Base-by-base conservation (phyloP, 495 filamentous ascomycete species). In the Hypomontagnella monticulosa region DNA sequence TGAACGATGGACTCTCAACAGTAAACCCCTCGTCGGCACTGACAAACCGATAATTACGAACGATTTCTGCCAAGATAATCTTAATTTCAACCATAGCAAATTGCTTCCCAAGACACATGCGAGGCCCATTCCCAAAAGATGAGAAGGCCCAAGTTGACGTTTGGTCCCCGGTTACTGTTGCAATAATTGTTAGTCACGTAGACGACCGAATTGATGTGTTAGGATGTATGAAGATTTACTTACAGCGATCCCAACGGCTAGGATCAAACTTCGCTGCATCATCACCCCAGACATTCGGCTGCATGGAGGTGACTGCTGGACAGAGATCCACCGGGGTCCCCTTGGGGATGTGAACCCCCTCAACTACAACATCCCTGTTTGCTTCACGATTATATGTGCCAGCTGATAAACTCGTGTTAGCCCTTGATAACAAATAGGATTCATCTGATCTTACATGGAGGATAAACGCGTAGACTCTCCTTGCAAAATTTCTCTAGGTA, bases 401-500 rank as follows among this genome's bases (percentile, higher is more conserved):
- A 20, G 43, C 58, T 62, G 27, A 16, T 8, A 30, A 50, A 3
- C 6, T 6, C 23, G 10, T 18, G 37, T 52, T 19, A 54, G 47
- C 33, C 6, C 18, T n/a, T 23, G 12, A 27, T 27, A 3, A 14
- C 12, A 32, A 4, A 27, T 27, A 27, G 6, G 23, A 32, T 11
- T 12, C 11, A 19, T 19, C 4, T 57, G 2, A 10, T 12, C 54
- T 57, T 57, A 57, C 54, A 44, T 20, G 54, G 54, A 27, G 54
- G 38, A 36, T 38, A 57, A 16, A 47, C 4, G 15, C 54, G 54
- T 14, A 57, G 12, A 19, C 75, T 58, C 51, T 81, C 78, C 2
- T 51, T 53, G 4, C 52, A 67, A 48, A 80, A 74, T 14, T 72
- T 70, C 56, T 73, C 62, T 1, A 73, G 44, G 50, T 73, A 71